These are phyloP conservation scores for Tolypocladium ovalisporum DNA, from an alignment of 2,329 filamentous ascomycete genomes.

Conservation along the genomic window DNA sequence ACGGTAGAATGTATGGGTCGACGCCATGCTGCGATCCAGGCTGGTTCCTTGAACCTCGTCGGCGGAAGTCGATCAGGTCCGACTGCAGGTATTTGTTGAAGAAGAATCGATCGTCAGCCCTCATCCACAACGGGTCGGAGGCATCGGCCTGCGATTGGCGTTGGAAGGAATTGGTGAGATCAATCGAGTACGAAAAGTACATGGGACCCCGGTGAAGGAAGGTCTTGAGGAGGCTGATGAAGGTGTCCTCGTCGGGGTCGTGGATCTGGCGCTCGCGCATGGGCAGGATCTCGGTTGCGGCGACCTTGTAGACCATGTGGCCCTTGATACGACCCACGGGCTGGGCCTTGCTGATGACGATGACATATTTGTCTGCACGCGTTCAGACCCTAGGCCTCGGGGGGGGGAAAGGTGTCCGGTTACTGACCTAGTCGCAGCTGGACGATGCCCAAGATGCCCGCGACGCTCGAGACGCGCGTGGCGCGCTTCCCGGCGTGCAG, in stretches of 20 bases:
- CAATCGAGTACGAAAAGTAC: conserved; percentile 97
- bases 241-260: conserved; percentile 90
- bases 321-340: conserved; percentile 86
- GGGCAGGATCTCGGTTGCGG: conserved; percentile 84
- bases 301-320: conserved; percentile 91
- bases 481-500: conserved; percentile 63
- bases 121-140: conserved; percentile 71
- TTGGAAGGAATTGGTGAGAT: conserved; percentile 95
- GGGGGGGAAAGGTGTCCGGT: background rate
- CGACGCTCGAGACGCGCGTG: conserved; percentile 74
- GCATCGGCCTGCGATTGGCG: conserved; percentile 71
- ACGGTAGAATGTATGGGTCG: conserved; percentile 87
- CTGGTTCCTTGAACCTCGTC: conserved; percentile 48
- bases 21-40: conserved; percentile 61
- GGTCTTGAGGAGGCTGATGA: conserved; percentile 69
- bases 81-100: conserved; percentile 93
- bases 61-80: conserved; percentile 83
- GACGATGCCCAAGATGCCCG: conserved; percentile 88
- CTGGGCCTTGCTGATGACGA: conserved; percentile 89
- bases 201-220: conserved; percentile 77
- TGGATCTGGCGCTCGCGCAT: conserved; percentile 85
- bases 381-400: background rate
- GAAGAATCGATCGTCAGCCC: conserved; percentile 95
- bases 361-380: conserved; percentile 75
- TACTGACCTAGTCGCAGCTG: conserved; percentile 76